These are phyloP conservation scores for Tolypocladium tundrense DNA, from an alignment of 2,329 filamentous ascomycete genomes.

Conservation along the genomic window DNA sequence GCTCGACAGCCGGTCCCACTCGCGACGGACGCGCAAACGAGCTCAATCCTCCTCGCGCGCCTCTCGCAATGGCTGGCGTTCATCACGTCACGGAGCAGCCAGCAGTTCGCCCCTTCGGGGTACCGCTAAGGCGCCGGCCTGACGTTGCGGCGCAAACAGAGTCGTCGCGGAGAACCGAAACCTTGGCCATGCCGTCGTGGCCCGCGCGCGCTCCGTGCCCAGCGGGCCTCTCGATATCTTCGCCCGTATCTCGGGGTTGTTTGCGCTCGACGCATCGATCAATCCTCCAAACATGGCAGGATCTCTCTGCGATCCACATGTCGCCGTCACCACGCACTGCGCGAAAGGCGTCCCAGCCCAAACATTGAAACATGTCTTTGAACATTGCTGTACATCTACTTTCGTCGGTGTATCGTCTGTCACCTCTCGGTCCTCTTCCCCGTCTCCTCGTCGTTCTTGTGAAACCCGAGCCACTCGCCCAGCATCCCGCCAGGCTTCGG, in stretches of 20 bases:
- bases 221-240: background rate
- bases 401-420: conserved; percentile 4
- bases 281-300: background rate
- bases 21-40: background rate
- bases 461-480: conserved; percentile 66
- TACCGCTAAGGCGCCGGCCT: background rate
- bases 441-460: conserved; percentile 21
- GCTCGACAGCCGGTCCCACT: background rate
- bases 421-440: conserved; percentile 13
- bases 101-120: background rate
- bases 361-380: background rate
- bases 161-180: background rate
- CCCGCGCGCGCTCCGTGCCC: background rate
- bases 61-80: background rate
- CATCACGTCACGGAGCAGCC: background rate
- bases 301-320: background rate
- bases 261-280: background rate
- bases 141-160: background rate
- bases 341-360: background rate
- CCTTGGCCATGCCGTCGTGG: background rate
- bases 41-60: background rate
- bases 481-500: conserved; percentile 79
- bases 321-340: background rate
- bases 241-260: background rate
- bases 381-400: conserved; percentile 3